Conservation (phyloP, 768 basidiomycete species). For the Harrya chromipes region DNA sequence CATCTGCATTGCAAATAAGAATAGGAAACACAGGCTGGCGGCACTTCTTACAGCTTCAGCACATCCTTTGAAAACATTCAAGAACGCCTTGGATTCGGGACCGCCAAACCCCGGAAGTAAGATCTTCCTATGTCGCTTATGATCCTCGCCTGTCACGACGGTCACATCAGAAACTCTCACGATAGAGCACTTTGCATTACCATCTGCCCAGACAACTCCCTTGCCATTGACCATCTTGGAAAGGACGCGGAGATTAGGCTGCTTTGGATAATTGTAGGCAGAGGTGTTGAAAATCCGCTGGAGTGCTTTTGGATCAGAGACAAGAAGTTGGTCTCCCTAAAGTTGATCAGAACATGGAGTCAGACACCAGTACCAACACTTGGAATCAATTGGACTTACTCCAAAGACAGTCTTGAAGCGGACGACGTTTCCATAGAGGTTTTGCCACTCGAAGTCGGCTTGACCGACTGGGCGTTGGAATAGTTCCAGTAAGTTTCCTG, state of each 20-base stretch:
- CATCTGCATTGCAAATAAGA: slow-evolving; percentile 14
- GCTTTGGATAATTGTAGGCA: slow-evolving; percentile 42
- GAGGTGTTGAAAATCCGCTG: slow-evolving; percentile 36
- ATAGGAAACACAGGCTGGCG: background rate
- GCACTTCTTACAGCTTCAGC: slow-evolving; percentile 21
- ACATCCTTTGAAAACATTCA: slow-evolving; percentile 45
- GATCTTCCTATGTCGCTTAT: slow-evolving; percentile 52
- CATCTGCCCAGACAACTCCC: slow-evolving; percentile 41
- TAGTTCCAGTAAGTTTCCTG: slow-evolving; percentile 21
- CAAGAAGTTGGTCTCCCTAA: slow-evolving; percentile 44
- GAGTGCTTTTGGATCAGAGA: slow-evolving; percentile 48
- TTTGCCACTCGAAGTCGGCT: slow-evolving; percentile 30
- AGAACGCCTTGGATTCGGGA: slow-evolving; percentile 49
- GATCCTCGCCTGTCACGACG: slow-evolving; percentile 35
- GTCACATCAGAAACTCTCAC: slow-evolving; percentile 12
- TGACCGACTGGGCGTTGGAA: slow-evolving; percentile 26
- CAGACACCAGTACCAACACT: background rate
- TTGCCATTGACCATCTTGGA: slow-evolving; percentile 26
- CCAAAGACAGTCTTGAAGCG: slow-evolving; percentile 29
- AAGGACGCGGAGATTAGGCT: slow-evolving; percentile 19
- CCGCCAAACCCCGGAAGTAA: slow-evolving; percentile 56
- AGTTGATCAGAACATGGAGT: slow-evolving; percentile 6
- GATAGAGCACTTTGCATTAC: slow-evolving; percentile 15
- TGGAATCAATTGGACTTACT: background rate
- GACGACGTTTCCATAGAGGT: slow-evolving; percentile 28